These are phyloP conservation scores for Carpediemonas membranifera DNA, from an alignment of 78 protist genomes.

Conservation along the genomic window DNA sequence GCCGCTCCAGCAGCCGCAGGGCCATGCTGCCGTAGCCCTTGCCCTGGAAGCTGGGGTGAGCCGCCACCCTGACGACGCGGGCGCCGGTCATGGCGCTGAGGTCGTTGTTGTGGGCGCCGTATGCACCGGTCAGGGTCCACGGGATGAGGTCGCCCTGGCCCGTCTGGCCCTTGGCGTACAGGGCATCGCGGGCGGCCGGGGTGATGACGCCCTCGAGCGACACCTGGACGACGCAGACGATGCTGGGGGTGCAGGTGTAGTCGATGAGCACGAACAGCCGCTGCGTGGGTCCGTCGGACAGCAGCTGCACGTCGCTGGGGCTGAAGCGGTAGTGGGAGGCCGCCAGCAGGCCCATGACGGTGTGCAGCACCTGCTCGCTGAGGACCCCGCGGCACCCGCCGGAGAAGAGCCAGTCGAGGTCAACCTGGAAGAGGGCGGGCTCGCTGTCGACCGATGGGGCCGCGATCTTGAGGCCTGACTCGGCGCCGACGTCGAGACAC, in stretches of 20 bases:
- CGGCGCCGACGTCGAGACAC: not conserved
- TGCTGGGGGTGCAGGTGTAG: conserved; percentile 62
- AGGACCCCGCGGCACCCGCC: conserved; percentile 73
- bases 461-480: not conserved
- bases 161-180: conserved; percentile 57
- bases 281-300: conserved; percentile 97
- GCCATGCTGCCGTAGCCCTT: conserved; percentile 92
- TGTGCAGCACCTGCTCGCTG: conserved; percentile 83
- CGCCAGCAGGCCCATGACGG: conserved; percentile 67
- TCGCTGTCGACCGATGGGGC: not conserved
- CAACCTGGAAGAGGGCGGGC: conserved; percentile 70
- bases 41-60: conserved; percentile 67
- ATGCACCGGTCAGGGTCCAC: conserved; percentile 76
- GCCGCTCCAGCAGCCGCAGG: conserved; percentile 52
- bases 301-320: conserved; percentile 95
- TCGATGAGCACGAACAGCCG: conserved; percentile 72
- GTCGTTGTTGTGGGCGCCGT: conserved; percentile 76
- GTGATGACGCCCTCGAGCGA: conserved; percentile 81
- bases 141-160: conserved; percentile 94
- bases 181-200: conserved; percentile 20
- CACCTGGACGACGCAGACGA: conserved; percentile 83
- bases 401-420: conserved; percentile 93
- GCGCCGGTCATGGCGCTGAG: conserved; percentile 84
- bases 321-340: conserved; percentile 91
- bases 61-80: conserved; percentile 91